These are phyloP conservation scores for Friedmanniomyces simplex DNA, from an alignment of 495 filamentous ascomycete genomes.

Conservation along the genomic window DNA sequence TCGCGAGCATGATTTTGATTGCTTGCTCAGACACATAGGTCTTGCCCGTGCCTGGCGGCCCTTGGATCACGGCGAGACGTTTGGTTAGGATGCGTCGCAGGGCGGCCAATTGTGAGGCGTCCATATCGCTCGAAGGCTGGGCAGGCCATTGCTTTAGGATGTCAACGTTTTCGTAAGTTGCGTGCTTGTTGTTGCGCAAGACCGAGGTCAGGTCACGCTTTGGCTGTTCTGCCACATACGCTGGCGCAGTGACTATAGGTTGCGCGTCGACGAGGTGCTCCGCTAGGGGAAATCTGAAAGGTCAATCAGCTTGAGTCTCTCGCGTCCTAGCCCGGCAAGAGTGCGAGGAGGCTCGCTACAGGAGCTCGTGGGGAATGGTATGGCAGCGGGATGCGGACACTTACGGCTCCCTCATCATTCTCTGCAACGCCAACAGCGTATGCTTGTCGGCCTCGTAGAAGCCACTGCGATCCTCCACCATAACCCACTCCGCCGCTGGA, in stretches of 20 bases:
- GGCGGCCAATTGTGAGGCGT: constrained; percentile 58
- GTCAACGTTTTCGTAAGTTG: constrained; percentile 32
- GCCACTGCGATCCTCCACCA: constrained; percentile 61
- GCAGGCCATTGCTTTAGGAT: constrained; percentile 45
- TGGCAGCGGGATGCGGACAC: constrained; percentile 13
- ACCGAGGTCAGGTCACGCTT: constrained; percentile 38
- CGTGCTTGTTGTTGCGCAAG: constrained; percentile 16
- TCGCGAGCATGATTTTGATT: constrained; percentile 55
- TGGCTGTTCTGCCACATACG: constrained; percentile 40
- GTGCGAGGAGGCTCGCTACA: constrained; percentile 10
- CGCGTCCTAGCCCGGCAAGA: background rate
- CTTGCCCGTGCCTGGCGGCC: constrained; percentile 87
- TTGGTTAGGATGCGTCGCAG: constrained; percentile 62
- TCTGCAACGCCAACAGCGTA: constrained; percentile 63
- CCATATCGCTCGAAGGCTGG: constrained; percentile 43
- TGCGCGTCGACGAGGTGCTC: constrained; percentile 50
- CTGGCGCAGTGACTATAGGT: constrained; percentile 36
- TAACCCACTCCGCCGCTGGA: constrained; percentile 58
- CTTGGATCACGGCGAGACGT: constrained; percentile 70
- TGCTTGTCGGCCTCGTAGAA: constrained; percentile 70
- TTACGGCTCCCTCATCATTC: constrained; percentile 50
- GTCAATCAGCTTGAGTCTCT: background rate
- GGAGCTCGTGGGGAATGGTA: background rate
- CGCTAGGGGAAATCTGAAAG: constrained; percentile 48
- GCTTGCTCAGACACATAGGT: constrained; percentile 67